These are phyloP conservation scores for Tetracladium marchalianum DNA, from an alignment of 495 filamentous ascomycete genomes.

Conservation along the genomic window DNA sequence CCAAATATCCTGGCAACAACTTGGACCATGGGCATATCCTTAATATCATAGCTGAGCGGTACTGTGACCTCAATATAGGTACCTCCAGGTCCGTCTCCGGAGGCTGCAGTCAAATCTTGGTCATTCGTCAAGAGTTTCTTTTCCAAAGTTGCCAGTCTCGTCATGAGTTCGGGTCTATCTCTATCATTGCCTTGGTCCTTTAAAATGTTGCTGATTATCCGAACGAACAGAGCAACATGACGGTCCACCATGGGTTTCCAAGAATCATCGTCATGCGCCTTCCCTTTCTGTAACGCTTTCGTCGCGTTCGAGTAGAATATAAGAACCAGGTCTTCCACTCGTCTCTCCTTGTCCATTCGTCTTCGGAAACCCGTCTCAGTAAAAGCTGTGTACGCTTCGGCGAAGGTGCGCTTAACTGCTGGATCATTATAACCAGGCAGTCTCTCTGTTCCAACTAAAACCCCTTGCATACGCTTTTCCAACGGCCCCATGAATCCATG, in stretches of 20 bases:
- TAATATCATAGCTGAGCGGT: conserved; percentile 80
- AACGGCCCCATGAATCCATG: conserved; percentile 71
- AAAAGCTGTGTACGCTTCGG: conserved; percentile 65
- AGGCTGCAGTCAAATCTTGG: conserved; percentile 61
- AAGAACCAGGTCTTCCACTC: conserved; percentile 79
- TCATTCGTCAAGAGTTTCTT: conserved; percentile 93
- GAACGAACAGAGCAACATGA: conserved; percentile 90
- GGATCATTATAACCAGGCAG: conserved; percentile 72
- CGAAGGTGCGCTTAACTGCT: conserved; percentile 70
- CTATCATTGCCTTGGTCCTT: conserved; percentile 64
- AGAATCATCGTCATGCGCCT: conserved; percentile 69
- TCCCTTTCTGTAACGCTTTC: conserved; percentile 79
- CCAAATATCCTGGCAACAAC: conserved; percentile 78
- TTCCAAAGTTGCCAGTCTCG: conserved; percentile 70
- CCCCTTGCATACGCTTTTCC: conserved; percentile 66
- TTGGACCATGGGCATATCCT: conserved; percentile 93
- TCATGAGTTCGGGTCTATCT: conserved; percentile 73
- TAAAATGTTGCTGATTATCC: conserved; percentile 70
- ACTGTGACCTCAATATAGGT: conserved; percentile 66
- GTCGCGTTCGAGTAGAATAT: conserved; percentile 88
- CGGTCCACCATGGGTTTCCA: conserved; percentile 92
- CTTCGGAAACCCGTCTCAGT: conserved; percentile 75
- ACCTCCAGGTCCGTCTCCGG: conserved; percentile 34
- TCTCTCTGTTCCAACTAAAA: conserved; percentile 63
- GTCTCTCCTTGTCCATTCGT: conserved; percentile 88